A percentile compares a stretch with the other conserved stretches of the same genome.
Evolutionary conservation across 345 rosid species (phyloP).

Genomic region (Pugionium cornutum): DNA sequence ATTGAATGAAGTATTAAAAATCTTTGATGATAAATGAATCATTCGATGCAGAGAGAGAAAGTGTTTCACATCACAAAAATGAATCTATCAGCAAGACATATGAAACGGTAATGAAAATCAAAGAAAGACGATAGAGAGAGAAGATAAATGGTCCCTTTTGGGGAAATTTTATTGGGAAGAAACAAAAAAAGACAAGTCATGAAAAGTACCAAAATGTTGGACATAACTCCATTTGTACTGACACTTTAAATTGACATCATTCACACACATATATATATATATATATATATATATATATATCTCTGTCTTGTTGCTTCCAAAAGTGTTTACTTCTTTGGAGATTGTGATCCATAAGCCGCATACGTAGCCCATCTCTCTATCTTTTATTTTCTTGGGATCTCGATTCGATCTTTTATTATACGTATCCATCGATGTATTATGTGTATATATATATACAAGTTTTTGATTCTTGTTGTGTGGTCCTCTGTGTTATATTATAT

Average conservation of each 20-base stretch:
- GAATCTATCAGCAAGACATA: constrained; percentile 35
- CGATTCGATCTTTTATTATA: not conserved
- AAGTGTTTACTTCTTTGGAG: constrained; percentile 36
- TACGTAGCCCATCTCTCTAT: constrained; percentile 43
- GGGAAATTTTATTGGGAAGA: constrained; percentile 31
- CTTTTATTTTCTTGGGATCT: constrained; percentile 34
- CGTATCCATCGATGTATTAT: not conserved
- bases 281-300: not conserved
- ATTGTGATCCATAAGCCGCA: constrained; percentile 43
- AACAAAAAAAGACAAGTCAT: constrained; percentile 41
- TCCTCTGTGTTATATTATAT: not conserved
- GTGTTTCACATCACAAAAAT: constrained; percentile 34
- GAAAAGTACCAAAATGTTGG: constrained; percentile 44
- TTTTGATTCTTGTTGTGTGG: not conserved
- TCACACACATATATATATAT: constrained; percentile 7
- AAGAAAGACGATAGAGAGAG: constrained; percentile 23
- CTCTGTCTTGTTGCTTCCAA: constrained; percentile 37
- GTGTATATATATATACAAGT: not conserved
- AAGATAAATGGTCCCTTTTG: constrained; percentile 38
- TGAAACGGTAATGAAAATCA: constrained; percentile 36
- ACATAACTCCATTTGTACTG: constrained; percentile 38
- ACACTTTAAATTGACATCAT: constrained; percentile 28
- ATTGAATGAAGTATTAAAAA: constrained; percentile 22
- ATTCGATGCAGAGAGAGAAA: constrained; percentile 22
- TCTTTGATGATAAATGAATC: constrained; percentile 27